Percentiles rank a stretch among this genome's conserved stretches.
These are phyloP conservation scores for Pyrenochaeta sp. DNA, from an alignment of 2,329 filamentous ascomycete species.

Conservation along the genomic window DNA sequence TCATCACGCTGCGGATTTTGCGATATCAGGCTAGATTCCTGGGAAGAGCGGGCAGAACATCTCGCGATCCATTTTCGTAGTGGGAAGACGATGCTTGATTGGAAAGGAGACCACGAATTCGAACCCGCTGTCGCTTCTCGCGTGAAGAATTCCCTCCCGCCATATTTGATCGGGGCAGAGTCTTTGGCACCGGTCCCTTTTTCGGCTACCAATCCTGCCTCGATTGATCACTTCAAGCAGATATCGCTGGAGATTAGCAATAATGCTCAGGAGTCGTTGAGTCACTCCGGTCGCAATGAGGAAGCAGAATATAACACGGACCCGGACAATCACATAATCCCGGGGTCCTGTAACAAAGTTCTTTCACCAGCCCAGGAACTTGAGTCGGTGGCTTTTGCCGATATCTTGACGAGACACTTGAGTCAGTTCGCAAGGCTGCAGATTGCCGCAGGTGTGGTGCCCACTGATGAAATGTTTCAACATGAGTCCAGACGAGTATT, in stretches of 20 bases:
- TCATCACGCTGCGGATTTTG: slow-evolving; percentile 61
- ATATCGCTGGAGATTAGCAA: slow-evolving; percentile 6
- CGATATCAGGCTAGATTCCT: slow-evolving; percentile 48
- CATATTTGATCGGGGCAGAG: slow-evolving; percentile 55
- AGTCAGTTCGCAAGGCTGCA: slow-evolving; percentile 52
- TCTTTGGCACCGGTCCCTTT: slow-evolving; percentile 49
- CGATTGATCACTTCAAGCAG: slow-evolving; percentile 28
- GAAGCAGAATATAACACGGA: too few relatives aligned
- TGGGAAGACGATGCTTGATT: slow-evolving; percentile 58
- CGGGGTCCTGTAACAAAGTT: too few relatives aligned
- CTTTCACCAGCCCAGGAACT: slow-evolving; percentile 15
- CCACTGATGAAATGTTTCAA: slow-evolving; percentile 59
- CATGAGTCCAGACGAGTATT: slow-evolving; percentile 53
- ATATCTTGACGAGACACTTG: slow-evolving; percentile 52
- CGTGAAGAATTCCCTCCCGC: slow-evolving; percentile 55
- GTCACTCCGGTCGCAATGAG: too few relatives aligned
- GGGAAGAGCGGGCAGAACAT: slow-evolving; percentile 58
- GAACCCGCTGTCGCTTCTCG: slow-evolving; percentile 52
- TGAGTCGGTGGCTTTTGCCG: slow-evolving; percentile 47
- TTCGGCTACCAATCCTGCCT: slow-evolving; percentile 44
- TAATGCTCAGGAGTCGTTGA: too few relatives aligned
- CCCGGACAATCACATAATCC: too few relatives aligned
- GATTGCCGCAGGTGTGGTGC: slow-evolving; percentile 42
- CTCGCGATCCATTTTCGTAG: slow-evolving; percentile 59
- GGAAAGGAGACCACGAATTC: slow-evolving; percentile 60